These are phyloP conservation scores for Phytopythium mirpurense DNA, from an alignment of 352 stramenopile genomes.

Conservation along the genomic window DNA sequence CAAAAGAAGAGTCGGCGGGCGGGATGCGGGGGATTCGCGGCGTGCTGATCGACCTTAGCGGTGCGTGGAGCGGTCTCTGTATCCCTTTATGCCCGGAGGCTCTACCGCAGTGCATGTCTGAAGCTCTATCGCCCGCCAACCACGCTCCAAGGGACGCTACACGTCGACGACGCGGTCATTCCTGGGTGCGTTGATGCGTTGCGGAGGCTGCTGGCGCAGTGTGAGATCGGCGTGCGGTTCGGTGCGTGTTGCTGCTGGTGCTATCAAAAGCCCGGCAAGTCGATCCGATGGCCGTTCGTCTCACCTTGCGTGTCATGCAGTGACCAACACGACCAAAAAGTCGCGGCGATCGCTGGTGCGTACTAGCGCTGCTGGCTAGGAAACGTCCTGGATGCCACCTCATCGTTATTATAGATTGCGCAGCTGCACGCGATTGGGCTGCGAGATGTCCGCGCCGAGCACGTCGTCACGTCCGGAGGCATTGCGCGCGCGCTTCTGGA, in stretches of 20 bases:
- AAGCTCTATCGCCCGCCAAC: no score
- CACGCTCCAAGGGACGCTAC: constrained; percentile 53
- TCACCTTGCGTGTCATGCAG: constrained; percentile 20
- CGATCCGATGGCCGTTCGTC: neutral
- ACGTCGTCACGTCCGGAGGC: constrained; percentile 38
- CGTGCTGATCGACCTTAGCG: constrained; percentile 51
- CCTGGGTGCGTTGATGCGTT: constrained; percentile 33
- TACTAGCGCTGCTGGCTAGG: neutral
- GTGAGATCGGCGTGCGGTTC: constrained; percentile 38
- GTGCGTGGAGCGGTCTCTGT: constrained; percentile 17
- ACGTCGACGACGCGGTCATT: constrained; percentile 43
- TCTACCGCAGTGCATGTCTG: no score
- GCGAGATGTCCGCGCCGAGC: constrained; percentile 23
- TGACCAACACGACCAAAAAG: constrained; percentile 73
- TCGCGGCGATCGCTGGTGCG: constrained; percentile 35
- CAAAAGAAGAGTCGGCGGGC: neutral
- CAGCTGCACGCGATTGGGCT: constrained; percentile 48
- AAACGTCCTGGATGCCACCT: neutral
- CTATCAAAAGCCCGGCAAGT: no score
- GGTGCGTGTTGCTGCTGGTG: constrained; percentile 17
- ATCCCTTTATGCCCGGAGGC: no score
- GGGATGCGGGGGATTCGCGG: constrained; percentile 25
- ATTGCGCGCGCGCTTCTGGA: constrained; percentile 36
- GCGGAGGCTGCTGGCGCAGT: constrained; percentile 21
- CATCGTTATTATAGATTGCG: constrained; percentile 16